Base-by-base conservation (phyloP, 345 rosid genomes). In the Eucalyptus grandis region DNA sequence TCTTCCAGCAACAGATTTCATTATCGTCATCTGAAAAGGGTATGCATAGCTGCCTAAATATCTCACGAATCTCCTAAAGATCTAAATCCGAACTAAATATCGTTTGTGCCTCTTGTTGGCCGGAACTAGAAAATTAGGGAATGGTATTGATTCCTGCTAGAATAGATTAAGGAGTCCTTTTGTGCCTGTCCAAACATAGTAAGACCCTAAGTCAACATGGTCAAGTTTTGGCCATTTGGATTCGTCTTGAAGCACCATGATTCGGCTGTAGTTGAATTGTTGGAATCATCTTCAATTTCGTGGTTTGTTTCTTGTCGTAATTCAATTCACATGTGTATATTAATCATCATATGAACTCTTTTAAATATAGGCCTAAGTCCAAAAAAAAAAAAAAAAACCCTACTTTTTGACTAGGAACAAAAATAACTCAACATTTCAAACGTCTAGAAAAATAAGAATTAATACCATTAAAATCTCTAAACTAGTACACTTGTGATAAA, bases 401-500 rank as follows among this genome's bases (percentile, higher is more conserved):
- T 16, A 3, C 56, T 16, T 51, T 51, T 51, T 51, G 2, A 6
- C 22, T 17, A 17, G 21, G 56, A 51, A 51, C 56, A 51, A 51
- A 51, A 24, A 10, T 58, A 58, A 58, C 30, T 22, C 65, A 58
- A 58, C n/a, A 58, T 60, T 60, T 27, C 67, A 27, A 27, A 60
- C 0, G 2, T 26, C 0, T 21, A 19, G 10, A 54, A 21, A 21
- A 54, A 8, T 51, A 51, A 51, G 51, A 0, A 50, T 14, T 14
- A 6, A 50, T 50, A 50, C 3, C 1, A 50, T 50, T 0, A 50
- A 50, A 14, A 50, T 5, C 17, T 50, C 0, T 0, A 50, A 50
- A 0, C 3, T 6, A 0, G 0, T 49, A 50, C 1, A 50, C 0
- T 50, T 50, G 3, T 50, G 17, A 50, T 50, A 50, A 14, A 50